Evolutionary conservation across 1,284 basidiomycete species (phyloP).

Genomic region (Tilletia setariae): DNA sequence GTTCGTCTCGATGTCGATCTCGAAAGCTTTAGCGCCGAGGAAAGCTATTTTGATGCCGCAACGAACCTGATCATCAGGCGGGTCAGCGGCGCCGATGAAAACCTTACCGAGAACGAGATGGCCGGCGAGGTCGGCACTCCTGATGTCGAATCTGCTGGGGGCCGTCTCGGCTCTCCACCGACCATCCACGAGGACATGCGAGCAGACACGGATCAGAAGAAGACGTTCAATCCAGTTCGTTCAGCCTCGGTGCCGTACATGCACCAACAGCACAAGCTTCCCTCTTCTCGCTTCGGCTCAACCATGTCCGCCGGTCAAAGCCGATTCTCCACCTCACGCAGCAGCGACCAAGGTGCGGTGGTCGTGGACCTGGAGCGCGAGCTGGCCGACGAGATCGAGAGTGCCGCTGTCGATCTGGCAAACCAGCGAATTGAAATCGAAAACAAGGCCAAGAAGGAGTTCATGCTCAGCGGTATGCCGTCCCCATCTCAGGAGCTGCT

Average conservation of each 20-base stretch:
- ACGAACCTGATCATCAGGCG: constrained; percentile 3
- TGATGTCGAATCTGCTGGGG: background rate
- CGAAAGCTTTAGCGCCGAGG: constrained; percentile 2
- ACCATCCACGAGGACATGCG: background rate
- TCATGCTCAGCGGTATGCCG: too few relatives aligned
- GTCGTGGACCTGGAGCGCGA: constrained; percentile 9
- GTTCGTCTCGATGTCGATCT: constrained; percentile 9
- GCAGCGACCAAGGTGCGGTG: background rate
- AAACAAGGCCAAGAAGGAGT: background rate
- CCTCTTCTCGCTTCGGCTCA: background rate
- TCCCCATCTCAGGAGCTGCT: too few relatives aligned
- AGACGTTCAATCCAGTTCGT: too few relatives aligned
- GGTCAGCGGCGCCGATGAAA: constrained; percentile 2
- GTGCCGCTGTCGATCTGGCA: background rate
- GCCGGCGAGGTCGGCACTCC: background rate
- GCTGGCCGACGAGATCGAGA: background rate
- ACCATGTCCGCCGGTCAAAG: too few relatives aligned
- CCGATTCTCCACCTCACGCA: too few relatives aligned
- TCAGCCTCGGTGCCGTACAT: background rate
- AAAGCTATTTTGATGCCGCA: background rate
- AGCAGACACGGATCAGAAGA: background rate
- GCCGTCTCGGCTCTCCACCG: background rate
- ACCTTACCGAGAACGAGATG: constrained; percentile 10
- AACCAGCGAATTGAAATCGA: background rate
- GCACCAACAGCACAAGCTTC: background rate